These are phyloP conservation scores for Dispira parvispora DNA, from an alignment of 192 early-diverging fungal species.

Conservation along the genomic window DNA sequence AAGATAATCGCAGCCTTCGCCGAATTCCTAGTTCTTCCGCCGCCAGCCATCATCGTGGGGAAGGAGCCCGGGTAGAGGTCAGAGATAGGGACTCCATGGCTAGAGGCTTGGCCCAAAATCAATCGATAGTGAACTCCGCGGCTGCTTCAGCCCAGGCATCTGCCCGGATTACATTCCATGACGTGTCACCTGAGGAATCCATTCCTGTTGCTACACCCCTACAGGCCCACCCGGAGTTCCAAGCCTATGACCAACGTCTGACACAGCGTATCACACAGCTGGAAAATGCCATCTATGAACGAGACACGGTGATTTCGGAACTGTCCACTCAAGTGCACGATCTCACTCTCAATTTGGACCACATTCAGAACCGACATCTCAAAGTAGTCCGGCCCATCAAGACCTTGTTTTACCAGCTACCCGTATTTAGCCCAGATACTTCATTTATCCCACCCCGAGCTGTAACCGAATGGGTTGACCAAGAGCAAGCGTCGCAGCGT, in stretches of 20 bases:
- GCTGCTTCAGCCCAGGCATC: too few relatives aligned
- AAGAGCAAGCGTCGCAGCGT: not conserved
- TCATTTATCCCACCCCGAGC: conserved; percentile 9
- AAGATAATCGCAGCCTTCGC: too few relatives aligned
- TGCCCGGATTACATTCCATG: too few relatives aligned
- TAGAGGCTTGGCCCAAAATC: too few relatives aligned
- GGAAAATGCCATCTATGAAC: conserved; percentile 11
- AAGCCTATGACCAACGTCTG: not conserved
- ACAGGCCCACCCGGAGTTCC: not conserved
- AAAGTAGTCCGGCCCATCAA: conserved; percentile 11
- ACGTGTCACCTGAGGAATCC: too few relatives aligned
- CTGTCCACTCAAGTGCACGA: conserved; percentile 8
- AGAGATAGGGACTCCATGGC: too few relatives aligned
- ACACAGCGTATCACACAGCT: not conserved
- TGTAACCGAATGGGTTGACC: conserved; percentile 11
- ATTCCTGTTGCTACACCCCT: not conserved
- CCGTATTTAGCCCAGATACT: not conserved
- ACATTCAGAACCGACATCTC: conserved; percentile 11
- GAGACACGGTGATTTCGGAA: conserved; percentile 9
- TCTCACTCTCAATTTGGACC: conserved; percentile 9
- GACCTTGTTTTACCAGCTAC: conserved; percentile 8
- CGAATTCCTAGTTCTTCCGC: too few relatives aligned
- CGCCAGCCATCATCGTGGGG: too few relatives aligned
- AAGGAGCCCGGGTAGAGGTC: too few relatives aligned
- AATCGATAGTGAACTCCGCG: too few relatives aligned